Evolutionary conservation across 2,329 filamentous ascomycete genomes (phyloP).

Genomic region (Ophiocordyceps australis): DNA sequence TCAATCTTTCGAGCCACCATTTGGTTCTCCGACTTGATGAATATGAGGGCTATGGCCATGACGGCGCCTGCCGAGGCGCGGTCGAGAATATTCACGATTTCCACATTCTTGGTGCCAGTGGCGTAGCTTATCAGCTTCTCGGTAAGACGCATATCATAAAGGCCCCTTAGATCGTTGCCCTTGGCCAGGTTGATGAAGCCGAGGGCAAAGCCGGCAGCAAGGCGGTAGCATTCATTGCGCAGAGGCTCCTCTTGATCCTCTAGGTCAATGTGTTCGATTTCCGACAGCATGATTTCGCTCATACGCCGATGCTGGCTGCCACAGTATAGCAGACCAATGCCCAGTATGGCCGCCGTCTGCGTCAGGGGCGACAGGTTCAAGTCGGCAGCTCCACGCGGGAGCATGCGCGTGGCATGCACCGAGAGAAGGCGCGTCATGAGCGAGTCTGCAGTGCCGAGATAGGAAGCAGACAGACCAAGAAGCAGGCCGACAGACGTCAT

Average conservation of each 20-base stretch:
- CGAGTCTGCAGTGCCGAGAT: conserved; percentile 93
- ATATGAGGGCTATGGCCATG: conserved; percentile 77
- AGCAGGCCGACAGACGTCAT: conserved; percentile 98
- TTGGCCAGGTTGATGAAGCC: conserved; percentile 91
- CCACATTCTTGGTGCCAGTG: conserved; percentile 76
- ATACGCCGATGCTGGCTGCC: conserved; percentile 93
- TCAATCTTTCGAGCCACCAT: conserved; percentile 83
- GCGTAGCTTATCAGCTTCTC: conserved; percentile 76
- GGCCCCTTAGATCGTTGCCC: conserved; percentile 68
- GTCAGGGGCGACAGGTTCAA: conserved; percentile 84
- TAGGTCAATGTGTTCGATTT: conserved; percentile 72
- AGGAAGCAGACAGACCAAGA: conserved; percentile 79
- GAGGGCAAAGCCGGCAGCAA: conserved; percentile 84
- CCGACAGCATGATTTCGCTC: conserved; percentile 97
- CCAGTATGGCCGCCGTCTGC: conserved; percentile 93
- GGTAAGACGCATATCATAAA: conserved; percentile 86
- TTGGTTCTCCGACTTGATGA: conserved; percentile 88
- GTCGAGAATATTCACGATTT: conserved; percentile 83
- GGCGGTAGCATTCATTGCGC: conserved; percentile 86
- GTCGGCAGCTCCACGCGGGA: conserved; percentile 82
- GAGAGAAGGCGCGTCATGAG: conserved; percentile 84
- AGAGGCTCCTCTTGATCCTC: conserved; percentile 72
- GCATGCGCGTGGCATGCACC: conserved; percentile 88
- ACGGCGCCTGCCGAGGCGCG: conserved; percentile 87
- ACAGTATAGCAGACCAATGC: conserved; percentile 85